Conservation (phyloP, 2,329 filamentous ascomycete genomes). For the Verticillium nonalfalfae region DNA sequence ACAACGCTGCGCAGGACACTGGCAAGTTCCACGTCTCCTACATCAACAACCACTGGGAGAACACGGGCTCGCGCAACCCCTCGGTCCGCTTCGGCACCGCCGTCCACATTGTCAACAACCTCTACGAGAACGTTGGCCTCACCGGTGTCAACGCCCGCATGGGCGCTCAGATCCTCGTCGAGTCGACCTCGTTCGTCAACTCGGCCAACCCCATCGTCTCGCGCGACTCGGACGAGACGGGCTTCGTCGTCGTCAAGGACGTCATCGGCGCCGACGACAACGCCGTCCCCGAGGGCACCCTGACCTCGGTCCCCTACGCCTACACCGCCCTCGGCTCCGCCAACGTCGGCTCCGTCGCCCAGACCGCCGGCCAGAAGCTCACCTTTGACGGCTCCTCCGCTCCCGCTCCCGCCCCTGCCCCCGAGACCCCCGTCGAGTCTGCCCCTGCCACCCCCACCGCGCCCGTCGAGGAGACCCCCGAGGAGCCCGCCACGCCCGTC, state of each 20-base stretch:
- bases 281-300: conserved; percentile 41
- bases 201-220: conserved; percentile 28
- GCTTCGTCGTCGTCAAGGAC: conserved; percentile 33
- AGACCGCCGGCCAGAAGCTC: conserved; percentile 30
- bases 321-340: conserved; percentile 37
- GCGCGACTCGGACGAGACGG: conserved; percentile 31
- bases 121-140: conserved; percentile 31
- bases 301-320: conserved; percentile 45
- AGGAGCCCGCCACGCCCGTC: neutral
- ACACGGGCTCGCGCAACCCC: conserved; percentile 58
- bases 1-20: conserved; percentile 49
- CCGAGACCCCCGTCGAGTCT: neutral
- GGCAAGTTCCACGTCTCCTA: conserved; percentile 60
- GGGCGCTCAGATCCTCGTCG: conserved; percentile 51
- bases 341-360: conserved; percentile 34
- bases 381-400: conserved; percentile 16
- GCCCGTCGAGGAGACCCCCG: conserved; percentile 2
- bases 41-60: conserved; percentile 59
- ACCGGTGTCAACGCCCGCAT: conserved; percentile 50
- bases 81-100: conserved; percentile 61
- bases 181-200: conserved; percentile 44
- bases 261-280: conserved; percentile 39
- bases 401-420: neutral
- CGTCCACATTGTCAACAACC: conserved; percentile 51
- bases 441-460: neutral